These are phyloP conservation scores for Trypanosoma congolense DNA, from an alignment of 208 protist species.

Conservation along the genomic window DNA sequence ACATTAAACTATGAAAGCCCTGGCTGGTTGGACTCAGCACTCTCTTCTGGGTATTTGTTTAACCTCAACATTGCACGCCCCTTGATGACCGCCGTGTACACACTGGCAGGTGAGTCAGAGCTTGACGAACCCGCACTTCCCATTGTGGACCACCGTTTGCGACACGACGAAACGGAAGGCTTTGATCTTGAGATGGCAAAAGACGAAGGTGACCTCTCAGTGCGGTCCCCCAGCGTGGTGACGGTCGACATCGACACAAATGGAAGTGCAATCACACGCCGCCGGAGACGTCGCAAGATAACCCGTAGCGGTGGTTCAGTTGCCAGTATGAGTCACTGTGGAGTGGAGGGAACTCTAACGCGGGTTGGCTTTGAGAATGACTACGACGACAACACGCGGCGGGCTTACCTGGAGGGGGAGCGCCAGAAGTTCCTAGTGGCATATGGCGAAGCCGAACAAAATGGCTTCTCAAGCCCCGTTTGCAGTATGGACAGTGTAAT, in stretches of 20 bases:
- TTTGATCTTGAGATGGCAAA: neutral
- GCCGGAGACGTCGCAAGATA: conserved; percentile 12
- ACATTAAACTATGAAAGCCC: neutral
- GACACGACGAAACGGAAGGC: conserved; percentile 1
- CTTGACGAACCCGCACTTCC: conserved; percentile 11
- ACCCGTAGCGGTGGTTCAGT: neutral
- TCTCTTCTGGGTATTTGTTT: neutral
- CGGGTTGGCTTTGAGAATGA: neutral
- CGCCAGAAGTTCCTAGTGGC: conserved; percentile 13
- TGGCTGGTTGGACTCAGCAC: conserved; percentile 12
- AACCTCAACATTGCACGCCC: conserved; percentile 27
- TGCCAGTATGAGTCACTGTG: neutral
- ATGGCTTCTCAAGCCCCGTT: neutral
- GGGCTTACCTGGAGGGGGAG: conserved; percentile 15
- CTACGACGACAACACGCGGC: conserved; percentile 10
- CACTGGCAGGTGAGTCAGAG: conserved; percentile 17
- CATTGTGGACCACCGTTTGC: neutral
- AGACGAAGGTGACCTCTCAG: neutral
- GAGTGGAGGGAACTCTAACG: neutral
- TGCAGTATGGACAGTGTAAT: neutral
- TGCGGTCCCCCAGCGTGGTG: neutral
- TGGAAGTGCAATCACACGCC: neutral
- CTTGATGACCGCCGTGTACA: conserved; percentile 20
- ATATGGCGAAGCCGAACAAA: neutral
- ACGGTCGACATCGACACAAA: conserved; percentile 1